A percentile compares a stretch with the other conserved stretches of the same genome.
phyloP scores from a whole-genome alignment of 495 filamentous ascomycete genomes.

The Annulohypoxylon nitens region DNA sequence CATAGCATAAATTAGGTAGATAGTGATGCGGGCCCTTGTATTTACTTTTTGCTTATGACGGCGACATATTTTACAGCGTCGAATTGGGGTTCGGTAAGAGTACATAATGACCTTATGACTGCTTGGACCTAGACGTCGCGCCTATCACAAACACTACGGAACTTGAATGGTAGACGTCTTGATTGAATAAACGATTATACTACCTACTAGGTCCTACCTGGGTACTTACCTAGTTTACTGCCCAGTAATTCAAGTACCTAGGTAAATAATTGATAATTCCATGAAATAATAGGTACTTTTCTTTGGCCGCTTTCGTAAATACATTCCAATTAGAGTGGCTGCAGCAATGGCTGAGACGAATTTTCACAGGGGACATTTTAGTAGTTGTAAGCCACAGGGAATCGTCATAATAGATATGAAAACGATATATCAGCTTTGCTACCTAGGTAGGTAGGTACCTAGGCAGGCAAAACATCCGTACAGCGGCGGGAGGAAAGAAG shows the following conservation, averaged over 20 bases:
- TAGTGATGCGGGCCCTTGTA: neutral
- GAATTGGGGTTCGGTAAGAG: neutral
- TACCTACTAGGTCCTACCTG: too few relatives aligned
- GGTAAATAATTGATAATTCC: neutral
- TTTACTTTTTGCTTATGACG: neutral
- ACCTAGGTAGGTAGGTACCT: too few relatives aligned
- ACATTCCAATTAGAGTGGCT: neutral
- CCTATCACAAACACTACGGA: neutral
- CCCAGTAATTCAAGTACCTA: neutral
- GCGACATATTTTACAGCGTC: slow-evolving; percentile 10
- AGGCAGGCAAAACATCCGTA: neutral
- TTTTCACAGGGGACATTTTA: neutral
- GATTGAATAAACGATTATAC: neutral
- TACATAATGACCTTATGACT: neutral
- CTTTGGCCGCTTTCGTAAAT: neutral
- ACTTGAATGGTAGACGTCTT: neutral
- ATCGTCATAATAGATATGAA: neutral
- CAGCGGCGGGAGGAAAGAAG: neutral
- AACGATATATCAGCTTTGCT: neutral
- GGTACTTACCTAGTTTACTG: too few relatives aligned
- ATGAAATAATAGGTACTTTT: neutral
- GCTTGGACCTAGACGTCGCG: neutral
- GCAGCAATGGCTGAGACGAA: neutral
- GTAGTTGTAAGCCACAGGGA: neutral
- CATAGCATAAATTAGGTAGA: neutral